Evolutionary conservation across 1,284 basidiomycete genomes (phyloP).

Genomic region (Pseudozyma flocculosa): DNA sequence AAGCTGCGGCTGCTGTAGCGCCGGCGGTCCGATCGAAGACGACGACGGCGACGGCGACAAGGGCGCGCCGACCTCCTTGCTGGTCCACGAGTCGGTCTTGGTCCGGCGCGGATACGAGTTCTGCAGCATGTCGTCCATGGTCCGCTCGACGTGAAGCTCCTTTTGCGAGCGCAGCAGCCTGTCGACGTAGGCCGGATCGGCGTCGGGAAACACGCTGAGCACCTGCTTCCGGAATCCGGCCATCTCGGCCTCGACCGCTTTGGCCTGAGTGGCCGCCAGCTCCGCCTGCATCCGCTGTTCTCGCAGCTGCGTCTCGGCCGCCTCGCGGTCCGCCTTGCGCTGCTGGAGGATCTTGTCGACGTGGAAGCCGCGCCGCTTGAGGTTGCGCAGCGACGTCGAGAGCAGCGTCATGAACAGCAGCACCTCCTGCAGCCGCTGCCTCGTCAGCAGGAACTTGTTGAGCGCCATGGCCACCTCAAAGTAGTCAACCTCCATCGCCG

Average conservation of each 20-base stretch:
- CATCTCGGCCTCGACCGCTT: conserved; percentile 19
- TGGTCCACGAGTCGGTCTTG: conserved; percentile 11
- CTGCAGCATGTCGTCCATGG: conserved; percentile 49
- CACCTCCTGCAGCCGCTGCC: conserved; percentile 54
- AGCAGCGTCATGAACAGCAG: conserved; percentile 88
- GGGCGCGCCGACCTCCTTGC: conserved; percentile 2
- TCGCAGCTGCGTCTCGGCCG: conserved; percentile 60
- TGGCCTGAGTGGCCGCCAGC: conserved; percentile 40
- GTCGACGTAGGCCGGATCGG: conserved; percentile 49
- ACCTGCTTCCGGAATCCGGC: conserved; percentile 42
- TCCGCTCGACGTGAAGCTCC: conserved; percentile 51
- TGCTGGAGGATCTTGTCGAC: conserved; percentile 89
- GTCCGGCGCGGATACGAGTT: conserved; percentile 38
- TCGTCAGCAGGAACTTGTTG: conserved; percentile 46
- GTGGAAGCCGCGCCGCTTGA: conserved; percentile 74
- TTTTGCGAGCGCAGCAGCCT: conserved; percentile 42
- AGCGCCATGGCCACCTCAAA: conserved; percentile 66
- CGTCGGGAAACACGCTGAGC: conserved; percentile 56
- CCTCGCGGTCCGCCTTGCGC: conserved; percentile 72
- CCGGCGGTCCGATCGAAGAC: too few species aligned
- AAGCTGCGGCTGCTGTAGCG: too few species aligned
- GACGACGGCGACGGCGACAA: too few species aligned
- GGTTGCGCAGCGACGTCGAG: conserved; percentile 78
- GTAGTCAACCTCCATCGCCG: conserved; percentile 76
- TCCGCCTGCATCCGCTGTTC: conserved; percentile 49